phyloP scores from a whole-genome alignment of 768 basidiomycete species.

The Podaxis sp. region DNA sequence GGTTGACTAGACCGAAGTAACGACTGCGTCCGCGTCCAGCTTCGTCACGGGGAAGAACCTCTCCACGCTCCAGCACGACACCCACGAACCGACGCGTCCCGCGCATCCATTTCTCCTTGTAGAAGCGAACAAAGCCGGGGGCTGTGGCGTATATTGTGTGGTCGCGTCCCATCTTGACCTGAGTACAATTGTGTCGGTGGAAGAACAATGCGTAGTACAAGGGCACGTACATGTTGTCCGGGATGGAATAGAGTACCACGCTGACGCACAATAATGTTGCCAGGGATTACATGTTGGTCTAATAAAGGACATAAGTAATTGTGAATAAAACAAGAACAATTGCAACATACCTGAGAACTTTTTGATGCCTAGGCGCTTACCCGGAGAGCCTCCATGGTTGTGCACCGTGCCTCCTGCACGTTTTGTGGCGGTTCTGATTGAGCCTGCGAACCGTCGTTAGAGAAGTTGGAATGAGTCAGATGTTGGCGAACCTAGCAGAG shows the following conservation, averaged over 20 bases:
- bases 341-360: slow-evolving; percentile 81
- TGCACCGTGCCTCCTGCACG: slow-evolving; percentile 92
- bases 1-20: slow-evolving; percentile 75
- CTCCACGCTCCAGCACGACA: slow-evolving; percentile 78
- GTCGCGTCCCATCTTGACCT: slow-evolving; percentile 92
- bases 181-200: slow-evolving; percentile 11
- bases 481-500: slow-evolving; percentile 35
- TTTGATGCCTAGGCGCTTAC: slow-evolving; percentile 92
- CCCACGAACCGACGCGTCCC: slow-evolving; percentile 81
- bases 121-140: slow-evolving; percentile 94
- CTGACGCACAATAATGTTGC: slow-evolving; percentile 95
- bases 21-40: slow-evolving; percentile 74
- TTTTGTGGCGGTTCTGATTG: slow-evolving; percentile 93
- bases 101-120: slow-evolving; percentile 76
- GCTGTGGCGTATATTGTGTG: slow-evolving; percentile 91
- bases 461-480: slow-evolving; percentile 1
- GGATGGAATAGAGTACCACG: slow-evolving; percentile 92
- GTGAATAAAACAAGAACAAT: slow-evolving; percentile 5
- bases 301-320: slow-evolving; percentile 13
- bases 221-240: slow-evolving; percentile 78
- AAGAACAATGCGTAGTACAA: slow-evolving; percentile 5
- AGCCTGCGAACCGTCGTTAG: slow-evolving; percentile 30
- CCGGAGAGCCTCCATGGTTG: slow-evolving; percentile 91
- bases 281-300: slow-evolving; percentile 93
- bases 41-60: slow-evolving; percentile 86